A percentile compares a stretch with the other conserved stretches of the same genome.
These are phyloP conservation scores for Talaromyces sp. DNA, from an alignment of 2,329 filamentous ascomycete genomes.

Conservation along the genomic window DNA sequence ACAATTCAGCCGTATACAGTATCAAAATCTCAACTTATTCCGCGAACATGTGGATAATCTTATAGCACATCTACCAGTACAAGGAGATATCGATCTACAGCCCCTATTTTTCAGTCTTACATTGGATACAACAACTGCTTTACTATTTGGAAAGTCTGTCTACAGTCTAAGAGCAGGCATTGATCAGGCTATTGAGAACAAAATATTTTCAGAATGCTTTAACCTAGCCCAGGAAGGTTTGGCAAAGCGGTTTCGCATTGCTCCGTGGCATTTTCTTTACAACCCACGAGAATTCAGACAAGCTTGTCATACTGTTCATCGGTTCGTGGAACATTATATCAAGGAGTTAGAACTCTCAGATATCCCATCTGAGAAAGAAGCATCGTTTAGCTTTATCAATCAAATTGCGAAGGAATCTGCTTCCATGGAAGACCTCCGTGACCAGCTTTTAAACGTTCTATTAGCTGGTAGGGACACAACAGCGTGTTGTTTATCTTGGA, in stretches of 20 bases:
- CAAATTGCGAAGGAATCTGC: slow-evolving; percentile 18
- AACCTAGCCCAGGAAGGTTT: slow-evolving; percentile 24
- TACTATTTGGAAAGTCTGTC: slow-evolving; percentile 34
- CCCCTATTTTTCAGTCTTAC: slow-evolving; percentile 41
- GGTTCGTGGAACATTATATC: not conserved
- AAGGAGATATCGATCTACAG: slow-evolving; percentile 29
- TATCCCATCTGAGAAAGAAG: not conserved
- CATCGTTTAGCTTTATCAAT: not conserved
- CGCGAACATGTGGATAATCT: slow-evolving; percentile 34
- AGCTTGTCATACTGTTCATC: not conserved
- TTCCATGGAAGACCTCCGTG: slow-evolving; percentile 26
- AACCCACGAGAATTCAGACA: slow-evolving; percentile 28
- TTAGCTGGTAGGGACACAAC: slow-evolving; percentile 32
- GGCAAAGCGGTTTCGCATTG: slow-evolving; percentile 29
- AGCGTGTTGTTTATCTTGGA: slow-evolving; percentile 29
- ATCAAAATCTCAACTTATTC: slow-evolving; percentile 33
- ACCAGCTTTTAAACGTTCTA: slow-evolving; percentile 30
- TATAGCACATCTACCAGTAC: slow-evolving; percentile 24
- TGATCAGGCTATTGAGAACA: too few relatives aligned
- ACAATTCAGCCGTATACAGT: slow-evolving; percentile 34
- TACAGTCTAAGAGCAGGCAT: not conserved
- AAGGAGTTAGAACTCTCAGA: not conserved
- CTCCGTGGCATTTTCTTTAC: slow-evolving; percentile 31
- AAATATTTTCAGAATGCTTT: too few relatives aligned
- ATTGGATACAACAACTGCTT: slow-evolving; percentile 35